phyloP scores from a whole-genome alignment of 192 early-diverging fungal genomes.

The Backusella sp. region DNA sequence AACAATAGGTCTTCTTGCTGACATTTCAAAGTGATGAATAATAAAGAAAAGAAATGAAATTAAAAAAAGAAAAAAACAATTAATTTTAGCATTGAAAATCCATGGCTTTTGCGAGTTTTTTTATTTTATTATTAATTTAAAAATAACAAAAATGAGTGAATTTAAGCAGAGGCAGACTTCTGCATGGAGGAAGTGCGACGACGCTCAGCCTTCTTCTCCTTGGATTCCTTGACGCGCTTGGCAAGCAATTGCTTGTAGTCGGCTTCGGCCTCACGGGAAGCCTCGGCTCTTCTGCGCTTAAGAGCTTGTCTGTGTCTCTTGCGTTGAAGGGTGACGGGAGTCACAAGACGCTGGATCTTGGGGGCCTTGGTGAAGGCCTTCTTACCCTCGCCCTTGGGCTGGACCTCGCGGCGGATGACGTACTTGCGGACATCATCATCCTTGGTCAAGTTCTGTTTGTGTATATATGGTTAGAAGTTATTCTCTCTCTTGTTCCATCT shows the following conservation, averaged over 20 bases:
- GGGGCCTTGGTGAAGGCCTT: conserved; percentile 93
- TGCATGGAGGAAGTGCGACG: conserved; percentile 69
- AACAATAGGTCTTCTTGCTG: neutral
- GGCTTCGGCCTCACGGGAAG: conserved; percentile 77
- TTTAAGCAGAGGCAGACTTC: conserved; percentile 49
- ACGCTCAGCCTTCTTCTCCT: conserved; percentile 83
- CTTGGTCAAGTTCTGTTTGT: conserved; percentile 84
- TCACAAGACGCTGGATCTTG: conserved; percentile 98
- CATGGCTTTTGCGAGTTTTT: neutral
- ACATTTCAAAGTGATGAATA: neutral
- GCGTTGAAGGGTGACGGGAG: conserved; percentile 94
- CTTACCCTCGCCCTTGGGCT: too few relatives aligned
- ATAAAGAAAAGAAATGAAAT: neutral
- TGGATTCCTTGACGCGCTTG: conserved; percentile 93
- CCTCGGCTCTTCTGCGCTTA: conserved; percentile 83
- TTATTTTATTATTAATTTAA: neutral
- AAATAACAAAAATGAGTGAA: neutral
- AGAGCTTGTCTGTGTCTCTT: conserved; percentile 86
- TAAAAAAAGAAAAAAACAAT: neutral
- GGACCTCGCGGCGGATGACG: conserved; percentile 97
- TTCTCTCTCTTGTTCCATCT: neutral
- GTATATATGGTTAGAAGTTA: neutral
- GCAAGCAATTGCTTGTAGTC: conserved; percentile 88
- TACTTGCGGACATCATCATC: conserved; percentile 99
- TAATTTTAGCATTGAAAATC: neutral